Percentiles rank a stretch among this genome's conserved stretches.
phyloP scores from a whole-genome alignment of 345 rosid genomes.

The Pistacia vera region DNA sequence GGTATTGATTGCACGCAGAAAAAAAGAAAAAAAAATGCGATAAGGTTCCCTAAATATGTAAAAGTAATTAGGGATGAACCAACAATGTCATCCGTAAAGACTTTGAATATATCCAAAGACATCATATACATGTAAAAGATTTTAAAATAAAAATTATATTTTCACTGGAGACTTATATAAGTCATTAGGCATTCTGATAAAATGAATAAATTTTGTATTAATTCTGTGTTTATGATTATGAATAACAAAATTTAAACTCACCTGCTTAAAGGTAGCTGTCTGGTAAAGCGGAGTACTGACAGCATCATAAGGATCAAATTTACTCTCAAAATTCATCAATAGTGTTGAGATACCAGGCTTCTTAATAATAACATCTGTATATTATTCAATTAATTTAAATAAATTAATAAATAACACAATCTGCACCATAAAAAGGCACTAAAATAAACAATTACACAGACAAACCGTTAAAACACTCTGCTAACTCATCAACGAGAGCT shows the following conservation, averaged over 20 bases:
- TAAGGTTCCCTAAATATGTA: not conserved
- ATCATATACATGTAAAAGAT: not conserved
- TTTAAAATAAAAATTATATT: not conserved
- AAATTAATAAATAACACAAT: not conserved
- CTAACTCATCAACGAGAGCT: constrained; percentile 37
- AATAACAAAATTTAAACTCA: constrained; percentile 14
- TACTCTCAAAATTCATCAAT: constrained; percentile 63
- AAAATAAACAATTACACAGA: not conserved
- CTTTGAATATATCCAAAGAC: not conserved
- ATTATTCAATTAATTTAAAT: not conserved
- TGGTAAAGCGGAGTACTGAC: constrained; percentile 91
- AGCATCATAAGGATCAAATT: constrained; percentile 85
- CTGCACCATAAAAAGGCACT: not conserved
- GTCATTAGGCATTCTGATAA: not conserved
- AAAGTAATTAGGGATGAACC: no score
- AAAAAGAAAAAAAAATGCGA: not conserved
- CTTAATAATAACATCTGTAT: constrained; percentile 46
- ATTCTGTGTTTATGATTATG: no score
- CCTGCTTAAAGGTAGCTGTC: constrained; percentile 96
- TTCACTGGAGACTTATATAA: not conserved
- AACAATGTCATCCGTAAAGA: no score
- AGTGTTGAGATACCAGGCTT: constrained; percentile 73
- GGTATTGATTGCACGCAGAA: no score
- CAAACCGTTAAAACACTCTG: constrained; percentile 42
- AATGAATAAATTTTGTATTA: no score